These are phyloP conservation scores for Pulveroboletus sp. DNA, from an alignment of 768 basidiomycete species.

Conservation along the genomic window DNA sequence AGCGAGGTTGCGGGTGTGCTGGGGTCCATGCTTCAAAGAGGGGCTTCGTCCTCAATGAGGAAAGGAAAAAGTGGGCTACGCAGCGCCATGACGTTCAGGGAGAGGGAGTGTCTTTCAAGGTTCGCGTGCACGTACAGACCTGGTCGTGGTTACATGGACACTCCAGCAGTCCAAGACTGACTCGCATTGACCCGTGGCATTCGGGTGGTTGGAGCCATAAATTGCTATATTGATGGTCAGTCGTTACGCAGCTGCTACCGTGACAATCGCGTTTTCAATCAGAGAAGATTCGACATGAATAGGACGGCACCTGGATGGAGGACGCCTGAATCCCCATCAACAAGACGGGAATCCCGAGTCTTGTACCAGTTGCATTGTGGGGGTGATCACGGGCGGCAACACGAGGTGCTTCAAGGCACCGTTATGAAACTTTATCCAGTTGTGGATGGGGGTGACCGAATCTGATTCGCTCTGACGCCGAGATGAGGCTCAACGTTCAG, in stretches of 20 bases:
- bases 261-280: constrained; percentile 17
- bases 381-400: constrained; percentile 16
- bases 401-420: constrained; percentile 10
- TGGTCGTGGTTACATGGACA: not conserved
- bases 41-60: constrained; percentile 12
- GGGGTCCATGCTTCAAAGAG: constrained; percentile 17
- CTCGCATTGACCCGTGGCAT: constrained; percentile 6
- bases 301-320: constrained; percentile 8
- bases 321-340: constrained; percentile 3
- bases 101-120: constrained; percentile 9
- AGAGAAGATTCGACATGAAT: constrained; percentile 17
- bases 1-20: constrained; percentile 23
- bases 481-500: constrained; percentile 15
- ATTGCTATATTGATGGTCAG: constrained; percentile 3
- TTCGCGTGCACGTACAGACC: constrained; percentile 8
- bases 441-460: constrained; percentile 6
- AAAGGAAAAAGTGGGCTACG: constrained; percentile 4
- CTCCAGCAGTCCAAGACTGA: not conserved
- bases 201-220: constrained; percentile 1
- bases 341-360: constrained; percentile 14
- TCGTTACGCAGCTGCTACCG: constrained; percentile 8
- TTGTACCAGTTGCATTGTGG: constrained; percentile 12
- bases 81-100: constrained; percentile 6
- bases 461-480: constrained; percentile 22
- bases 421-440: constrained; percentile 23